Conservation (phyloP, 23 red algal genomes). For the Rhodosorus marinus region DNA sequence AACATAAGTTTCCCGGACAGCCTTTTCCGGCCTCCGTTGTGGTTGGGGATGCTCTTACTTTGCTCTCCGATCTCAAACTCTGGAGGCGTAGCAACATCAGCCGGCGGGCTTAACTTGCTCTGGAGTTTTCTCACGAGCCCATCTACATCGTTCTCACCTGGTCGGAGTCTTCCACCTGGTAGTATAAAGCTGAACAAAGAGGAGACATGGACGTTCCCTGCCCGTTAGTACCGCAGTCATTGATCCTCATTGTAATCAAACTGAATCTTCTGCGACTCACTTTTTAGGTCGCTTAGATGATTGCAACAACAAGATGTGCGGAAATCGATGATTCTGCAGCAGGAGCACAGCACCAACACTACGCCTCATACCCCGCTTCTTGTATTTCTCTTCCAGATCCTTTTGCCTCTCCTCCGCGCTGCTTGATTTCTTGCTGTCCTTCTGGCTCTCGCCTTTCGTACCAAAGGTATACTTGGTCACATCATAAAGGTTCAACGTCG, state of each 20-base stretch:
- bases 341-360: slow-evolving; percentile 50
- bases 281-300: too few species aligned
- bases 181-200: slow-evolving; percentile 13
- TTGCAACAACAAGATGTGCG: slow-evolving; percentile 72
- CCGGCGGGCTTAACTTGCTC: too few species aligned
- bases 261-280: too few species aligned
- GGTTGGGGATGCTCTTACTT: too few species aligned
- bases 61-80: too few species aligned
- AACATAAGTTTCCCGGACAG: too few species aligned
- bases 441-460: neutral
- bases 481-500: neutral
- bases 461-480: neutral
- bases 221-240: too few species aligned
- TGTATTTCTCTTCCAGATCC: slow-evolving; percentile 3
- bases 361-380: slow-evolving; percentile 32
- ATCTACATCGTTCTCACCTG: slow-evolving; percentile 58
- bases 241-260: too few species aligned
- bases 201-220: slow-evolving; percentile 5
- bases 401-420: too few species aligned
- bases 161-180: slow-evolving; percentile 51
- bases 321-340: slow-evolving; percentile 36
- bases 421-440: neutral
- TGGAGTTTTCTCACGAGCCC: slow-evolving; percentile 39
- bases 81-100: too few species aligned
- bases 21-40: too few species aligned